These are phyloP conservation scores for Collariella sp. DNA, from an alignment of 495 filamentous ascomycete genomes.

Conservation along the genomic window DNA sequence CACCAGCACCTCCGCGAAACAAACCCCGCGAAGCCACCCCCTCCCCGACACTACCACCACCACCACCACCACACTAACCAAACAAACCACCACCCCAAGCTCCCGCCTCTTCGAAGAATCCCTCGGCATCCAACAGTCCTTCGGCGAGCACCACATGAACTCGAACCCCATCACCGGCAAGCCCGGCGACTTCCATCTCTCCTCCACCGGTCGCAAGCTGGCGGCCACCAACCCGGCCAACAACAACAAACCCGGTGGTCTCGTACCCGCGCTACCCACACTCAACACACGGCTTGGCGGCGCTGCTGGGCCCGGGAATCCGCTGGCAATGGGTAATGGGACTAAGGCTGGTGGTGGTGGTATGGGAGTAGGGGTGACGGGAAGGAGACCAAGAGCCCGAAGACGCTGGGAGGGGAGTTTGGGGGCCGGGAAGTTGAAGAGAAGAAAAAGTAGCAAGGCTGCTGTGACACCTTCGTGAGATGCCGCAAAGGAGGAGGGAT, in stretches of 20 bases:
- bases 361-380: slow-evolving; percentile 11
- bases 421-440: slow-evolving; percentile 39
- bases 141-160: slow-evolving; percentile 79
- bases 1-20: slow-evolving; percentile 19
- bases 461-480: slow-evolving; percentile 21
- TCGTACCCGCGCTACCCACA: slow-evolving; percentile 16
- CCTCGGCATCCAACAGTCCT: slow-evolving; percentile 53
- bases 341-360: too few relatives aligned
- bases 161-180: slow-evolving; percentile 80
- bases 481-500: not conserved
- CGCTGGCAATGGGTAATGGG: not conserved
- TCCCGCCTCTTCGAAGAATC: slow-evolving; percentile 58
- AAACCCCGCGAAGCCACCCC: slow-evolving; percentile 44
- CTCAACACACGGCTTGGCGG: slow-evolving; percentile 37
- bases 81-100: slow-evolving; percentile 32
- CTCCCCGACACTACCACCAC: slow-evolving; percentile 40
- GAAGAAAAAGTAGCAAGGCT: slow-evolving; percentile 54
- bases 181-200: slow-evolving; percentile 77
- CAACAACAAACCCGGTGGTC: slow-evolving; percentile 1
- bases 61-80: slow-evolving; percentile 12
- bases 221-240: slow-evolving; percentile 23
- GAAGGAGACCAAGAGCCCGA: slow-evolving; percentile 45
- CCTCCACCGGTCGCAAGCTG: slow-evolving; percentile 45
- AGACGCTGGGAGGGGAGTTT: slow-evolving; percentile 33
- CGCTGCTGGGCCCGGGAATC: slow-evolving; percentile 22